Evolutionary conservation across 2,329 filamentous ascomycete species (phyloP).

Genomic region (Hymenoscyphus scutula): DNA sequence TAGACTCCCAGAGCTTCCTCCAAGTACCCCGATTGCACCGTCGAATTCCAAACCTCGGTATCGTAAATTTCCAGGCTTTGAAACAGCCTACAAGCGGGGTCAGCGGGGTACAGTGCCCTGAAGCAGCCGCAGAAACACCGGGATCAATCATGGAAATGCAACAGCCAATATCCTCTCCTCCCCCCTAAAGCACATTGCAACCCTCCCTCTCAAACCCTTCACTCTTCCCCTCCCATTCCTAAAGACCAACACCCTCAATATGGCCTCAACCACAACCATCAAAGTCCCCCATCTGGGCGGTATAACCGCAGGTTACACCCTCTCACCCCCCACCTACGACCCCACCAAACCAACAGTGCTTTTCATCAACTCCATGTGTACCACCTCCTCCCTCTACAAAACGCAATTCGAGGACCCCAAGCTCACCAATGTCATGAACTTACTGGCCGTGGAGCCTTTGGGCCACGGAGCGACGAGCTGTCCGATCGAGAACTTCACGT

Average conservation of each 20-base stretch:
- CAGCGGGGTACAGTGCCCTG: neutral
- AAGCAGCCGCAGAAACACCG: neutral
- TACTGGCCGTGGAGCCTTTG: slow-evolving; percentile 52
- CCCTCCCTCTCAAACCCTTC: neutral
- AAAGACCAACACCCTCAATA: neutral
- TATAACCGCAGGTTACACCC: neutral
- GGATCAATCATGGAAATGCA: neutral
- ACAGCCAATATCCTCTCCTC: neutral
- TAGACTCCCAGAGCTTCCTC: no score
- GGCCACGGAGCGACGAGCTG: slow-evolving; percentile 48
- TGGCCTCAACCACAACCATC: neutral
- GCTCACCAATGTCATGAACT: slow-evolving; percentile 45
- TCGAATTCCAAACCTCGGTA: neutral
- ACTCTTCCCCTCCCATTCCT: no score
- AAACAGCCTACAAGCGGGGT: neutral
- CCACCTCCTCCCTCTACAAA: slow-evolving; percentile 46
- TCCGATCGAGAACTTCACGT: slow-evolving; percentile 48
- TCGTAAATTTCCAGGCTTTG: neutral
- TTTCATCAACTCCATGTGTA: slow-evolving; percentile 53
- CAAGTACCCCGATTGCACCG: neutral
- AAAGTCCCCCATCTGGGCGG: slow-evolving; percentile 2
- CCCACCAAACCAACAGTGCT: slow-evolving; percentile 49
- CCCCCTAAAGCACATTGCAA: neutral
- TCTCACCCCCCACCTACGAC: slow-evolving; percentile 41
- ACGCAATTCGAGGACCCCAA: slow-evolving; percentile 42